Evolutionary conservation across 106 monocot genomes (phyloP).

Genomic region (Phalaenopsis aphrodite): DNA sequence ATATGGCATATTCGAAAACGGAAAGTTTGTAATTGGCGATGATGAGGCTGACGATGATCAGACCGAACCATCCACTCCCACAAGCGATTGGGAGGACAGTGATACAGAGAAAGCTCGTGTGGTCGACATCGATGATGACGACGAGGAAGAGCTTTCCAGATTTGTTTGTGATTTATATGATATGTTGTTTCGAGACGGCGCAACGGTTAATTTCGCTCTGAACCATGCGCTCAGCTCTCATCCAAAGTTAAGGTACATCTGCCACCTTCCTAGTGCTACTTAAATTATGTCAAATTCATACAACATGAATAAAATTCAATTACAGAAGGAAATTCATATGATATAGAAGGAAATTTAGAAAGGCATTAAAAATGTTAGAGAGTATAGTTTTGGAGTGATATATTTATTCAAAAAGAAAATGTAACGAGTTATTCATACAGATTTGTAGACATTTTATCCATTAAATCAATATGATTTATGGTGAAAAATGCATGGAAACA

Average conservation of each 20-base stretch:
- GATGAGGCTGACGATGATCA: constrained; percentile 61
- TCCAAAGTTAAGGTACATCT: constrained; percentile 70
- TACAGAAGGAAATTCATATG: not conserved
- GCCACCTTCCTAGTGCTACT: constrained; percentile 57
- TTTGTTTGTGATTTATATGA: constrained; percentile 74
- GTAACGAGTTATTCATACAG: not conserved
- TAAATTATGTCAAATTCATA: constrained; percentile 6
- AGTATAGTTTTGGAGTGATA: not conserved
- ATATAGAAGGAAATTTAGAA: not conserved
- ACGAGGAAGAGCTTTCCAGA: constrained; percentile 74
- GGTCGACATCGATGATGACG: constrained; percentile 26
- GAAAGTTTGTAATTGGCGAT: constrained; percentile 80
- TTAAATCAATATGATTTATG: not conserved
- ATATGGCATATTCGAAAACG: constrained; percentile 30
- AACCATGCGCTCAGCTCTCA: constrained; percentile 54
- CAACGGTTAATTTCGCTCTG: constrained; percentile 56
- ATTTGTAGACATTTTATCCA: not conserved
- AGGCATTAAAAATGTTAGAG: not conserved
- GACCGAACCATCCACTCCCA: constrained; percentile 28
- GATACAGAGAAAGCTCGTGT: constrained; percentile 38
- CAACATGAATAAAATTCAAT: not conserved
- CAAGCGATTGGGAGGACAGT: constrained; percentile 90
- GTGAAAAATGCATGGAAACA: not conserved
- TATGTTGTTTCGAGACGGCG: constrained; percentile 63
- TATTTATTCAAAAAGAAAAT: not conserved